Evolutionary conservation across 306 rosid species (phyloP), one percentile per base, ranked within the genome.

Genomic region (Prunus armeniaca): DNA sequence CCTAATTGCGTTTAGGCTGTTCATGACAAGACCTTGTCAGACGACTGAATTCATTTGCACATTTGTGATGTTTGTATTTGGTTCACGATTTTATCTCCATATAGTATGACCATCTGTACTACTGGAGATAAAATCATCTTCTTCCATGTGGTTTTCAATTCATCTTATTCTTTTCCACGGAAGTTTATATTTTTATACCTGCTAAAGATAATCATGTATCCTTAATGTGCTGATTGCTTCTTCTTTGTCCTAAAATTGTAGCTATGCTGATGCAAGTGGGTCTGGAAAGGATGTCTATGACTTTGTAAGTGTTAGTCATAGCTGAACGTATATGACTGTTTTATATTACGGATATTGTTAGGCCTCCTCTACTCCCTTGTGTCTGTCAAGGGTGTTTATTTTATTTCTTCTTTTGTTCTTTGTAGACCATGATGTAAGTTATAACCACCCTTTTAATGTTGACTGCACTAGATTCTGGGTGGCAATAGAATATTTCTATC

Each of bases 241-340:
- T 41, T 67, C 32, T 20, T 9, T 58, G 20, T 46, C 65, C n/a
- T 61, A 50, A 46, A 58, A 17, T 10, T 61, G 69, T 87, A 94
- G 98, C 63, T 95, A 95, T 83, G 98, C 98, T 47, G 97, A 95
- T 87, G 83, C 95, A 55, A 88, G 92, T 74, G 98, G 98, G 62
- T 89, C 98, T 77, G 98, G 93, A 80, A 95, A 89, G 14, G 98
- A 95, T 86, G 98, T 95, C 74, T 95, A 92, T 80, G 97, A 92
- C 78, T 95, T 92, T 83, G 98, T 94, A 88, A 76, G 98, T 83
- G 60, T 56, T 75, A 67, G 34, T 25, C 62, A 24, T 8, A 46
- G 18, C 15, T 9, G 6, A 6, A 55, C 38, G 12, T 56, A 22
- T 67, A 43, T 19, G 71, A 78, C 41, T 43, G 56, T 66, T 66